Percentiles rank a stretch among this genome's conserved stretches.
phyloP scores from a whole-genome alignment of 225 moss, liverwort and hornwort species.

The Physcomitrellopsis africana region DNA sequence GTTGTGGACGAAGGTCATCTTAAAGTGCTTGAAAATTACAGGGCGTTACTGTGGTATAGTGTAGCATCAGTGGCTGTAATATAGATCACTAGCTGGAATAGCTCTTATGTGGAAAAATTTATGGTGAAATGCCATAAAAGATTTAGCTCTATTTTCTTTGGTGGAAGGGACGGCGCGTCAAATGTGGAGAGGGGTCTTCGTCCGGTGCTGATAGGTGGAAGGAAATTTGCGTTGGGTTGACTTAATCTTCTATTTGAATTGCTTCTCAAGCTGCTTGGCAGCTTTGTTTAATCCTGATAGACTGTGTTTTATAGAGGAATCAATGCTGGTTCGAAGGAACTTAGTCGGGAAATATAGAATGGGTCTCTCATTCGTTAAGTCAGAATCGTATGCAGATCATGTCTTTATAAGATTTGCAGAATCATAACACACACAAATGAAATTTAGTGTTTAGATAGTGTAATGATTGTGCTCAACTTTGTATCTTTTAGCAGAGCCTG shows the following conservation, averaged over 20 bases:
- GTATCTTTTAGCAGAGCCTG: constrained; percentile 57
- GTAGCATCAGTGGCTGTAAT: background rate
- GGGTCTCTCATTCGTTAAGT: constrained; percentile 4
- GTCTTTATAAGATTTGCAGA: constrained; percentile 11
- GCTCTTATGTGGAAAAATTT: constrained; percentile 9
- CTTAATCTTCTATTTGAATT: constrained; percentile 36
- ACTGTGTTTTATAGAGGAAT: constrained; percentile 14
- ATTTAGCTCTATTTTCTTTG: constrained; percentile 14
- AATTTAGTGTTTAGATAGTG: background rate
- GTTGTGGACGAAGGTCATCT: background rate
- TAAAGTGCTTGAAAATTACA: constrained; percentile 19
- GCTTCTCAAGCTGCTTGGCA: constrained; percentile 17
- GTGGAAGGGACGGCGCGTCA: constrained; percentile 56
- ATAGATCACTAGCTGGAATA: constrained; percentile 2
- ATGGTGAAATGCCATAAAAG: constrained; percentile 11
- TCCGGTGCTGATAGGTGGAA: constrained; percentile 57
- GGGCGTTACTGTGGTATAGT: background rate
- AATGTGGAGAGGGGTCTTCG: constrained; percentile 59
- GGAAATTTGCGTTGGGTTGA: constrained; percentile 51
- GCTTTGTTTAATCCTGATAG: background rate
- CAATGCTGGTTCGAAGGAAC: constrained; percentile 5
- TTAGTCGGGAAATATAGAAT: constrained; percentile 5
- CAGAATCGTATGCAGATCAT: constrained; percentile 8
- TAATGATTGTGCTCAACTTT: constrained; percentile 14
- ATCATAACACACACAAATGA: constrained; percentile 1